Conservation (phyloP, 1,139 yeast species). For the Yamadazyma oceani region DNA sequence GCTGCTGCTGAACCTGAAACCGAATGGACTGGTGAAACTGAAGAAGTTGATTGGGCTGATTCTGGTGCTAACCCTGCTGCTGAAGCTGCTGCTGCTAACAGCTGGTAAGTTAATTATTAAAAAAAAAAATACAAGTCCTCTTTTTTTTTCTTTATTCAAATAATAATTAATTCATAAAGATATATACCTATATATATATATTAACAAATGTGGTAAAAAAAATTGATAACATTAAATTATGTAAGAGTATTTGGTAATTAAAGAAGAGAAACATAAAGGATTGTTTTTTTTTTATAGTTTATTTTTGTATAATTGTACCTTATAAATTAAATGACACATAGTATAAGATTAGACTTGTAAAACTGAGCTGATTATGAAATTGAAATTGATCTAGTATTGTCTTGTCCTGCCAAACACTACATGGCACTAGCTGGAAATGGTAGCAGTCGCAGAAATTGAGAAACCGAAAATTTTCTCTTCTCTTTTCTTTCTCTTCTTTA, state of each 20-base stretch:
- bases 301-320: constrained; percentile 22
- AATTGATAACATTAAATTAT: neutral
- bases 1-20: constrained; percentile 50
- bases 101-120: constrained; percentile 38
- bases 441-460: no score
- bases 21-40: constrained; percentile 58
- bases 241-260: no score
- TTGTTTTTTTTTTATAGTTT: constrained; percentile 7
- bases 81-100: constrained; percentile 75
- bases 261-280: neutral
- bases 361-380: neutral
- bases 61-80: constrained; percentile 69
- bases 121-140: constrained; percentile 1
- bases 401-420: no score
- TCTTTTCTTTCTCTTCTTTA: constrained; percentile 19
- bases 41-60: constrained; percentile 64
- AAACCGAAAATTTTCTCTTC: no score
- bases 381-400: no score
- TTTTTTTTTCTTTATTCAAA: constrained; percentile 6
- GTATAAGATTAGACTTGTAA: neutral
- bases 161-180: constrained; percentile 14
- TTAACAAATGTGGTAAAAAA: constrained; percentile 1
- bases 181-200: constrained; percentile 1
- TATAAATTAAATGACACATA: constrained; percentile 22
- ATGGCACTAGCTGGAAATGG: no score